Evolutionary conservation across 2,329 filamentous ascomycete genomes (phyloP), one percentile per base, ranked within the genome.

Genomic region (Penicillium corylophilum): DNA sequence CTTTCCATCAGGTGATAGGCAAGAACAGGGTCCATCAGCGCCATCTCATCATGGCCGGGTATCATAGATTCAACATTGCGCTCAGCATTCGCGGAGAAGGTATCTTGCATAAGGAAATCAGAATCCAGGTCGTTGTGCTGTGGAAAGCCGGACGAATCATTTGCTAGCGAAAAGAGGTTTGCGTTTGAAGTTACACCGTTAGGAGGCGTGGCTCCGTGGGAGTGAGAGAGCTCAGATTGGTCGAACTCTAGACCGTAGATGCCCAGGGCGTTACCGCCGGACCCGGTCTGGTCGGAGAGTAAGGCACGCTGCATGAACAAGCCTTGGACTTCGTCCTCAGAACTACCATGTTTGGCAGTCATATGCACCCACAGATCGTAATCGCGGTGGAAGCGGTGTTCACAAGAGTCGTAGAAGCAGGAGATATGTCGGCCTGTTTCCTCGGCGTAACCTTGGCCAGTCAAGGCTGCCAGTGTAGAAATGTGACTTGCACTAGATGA

Each of bases 301-400:
- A 74, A 59, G 4, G 71, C 70, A 22, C 71, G 69, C 54, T 70
- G 69, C 63, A 73, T 68, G 52, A 74, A 74, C 5, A 74, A 49
- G 22, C 67, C 64, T 23, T 73, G 71, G 15, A 74, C 70, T 40
- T 74, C 70, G 28, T 73, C 71, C 46, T 74, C 71, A 3, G 64
- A 60, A 44, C 64, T 68, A 12, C 59, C 57, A 40, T 79, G 76
- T 29, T 73, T 73, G 47, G 74, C 71, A 51, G 71, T 76, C 70
- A 83, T 73, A 61, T 87, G 84, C 6, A 78, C 68, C 57, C 79
- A 77, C 4, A 85, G 72, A 62, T 86, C 81, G 55, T 82, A 80
- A 33, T 82, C 78, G 41, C 80, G 76, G 51, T 76, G 75, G 70
- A 86, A 86, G 40, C 77, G 75, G 59, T 77, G 72, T n/a, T 70